Evolutionary conservation across 1,284 basidiomycete species (phyloP).

Genomic region (Pascua sp.): DNA sequence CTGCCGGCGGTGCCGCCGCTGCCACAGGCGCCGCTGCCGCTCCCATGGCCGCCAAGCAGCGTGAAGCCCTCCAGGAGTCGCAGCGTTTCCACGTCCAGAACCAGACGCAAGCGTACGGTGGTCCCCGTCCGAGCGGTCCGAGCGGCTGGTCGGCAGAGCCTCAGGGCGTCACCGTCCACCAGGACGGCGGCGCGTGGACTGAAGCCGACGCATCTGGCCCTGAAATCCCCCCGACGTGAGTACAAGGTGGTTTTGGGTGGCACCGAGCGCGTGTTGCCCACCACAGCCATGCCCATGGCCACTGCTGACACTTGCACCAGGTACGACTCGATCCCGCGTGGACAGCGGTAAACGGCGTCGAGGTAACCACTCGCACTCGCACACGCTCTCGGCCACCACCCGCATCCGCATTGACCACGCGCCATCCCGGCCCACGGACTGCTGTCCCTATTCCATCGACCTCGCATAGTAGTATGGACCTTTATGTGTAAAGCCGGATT

Average conservation of each 20-base stretch:
- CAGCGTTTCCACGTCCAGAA: constrained; percentile 38
- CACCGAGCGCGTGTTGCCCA: too few species aligned
- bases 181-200: constrained; percentile 31
- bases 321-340: constrained; percentile 7
- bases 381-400: neutral
- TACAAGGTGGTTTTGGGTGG: neutral
- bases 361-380: neutral
- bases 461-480: neutral
- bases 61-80: constrained; percentile 40
- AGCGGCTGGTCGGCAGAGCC: constrained; percentile 18
- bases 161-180: constrained; percentile 32
- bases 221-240: constrained; percentile 41
- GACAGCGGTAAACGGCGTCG: too few species aligned
- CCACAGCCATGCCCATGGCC: too few species aligned
- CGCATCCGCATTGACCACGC: neutral
- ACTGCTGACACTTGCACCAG: neutral
- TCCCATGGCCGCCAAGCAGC: constrained; percentile 39
- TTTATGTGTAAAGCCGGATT: too few species aligned
- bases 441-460: neutral
- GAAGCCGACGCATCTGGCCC: constrained; percentile 17
- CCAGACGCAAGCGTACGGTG: constrained; percentile 4
- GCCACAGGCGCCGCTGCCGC: constrained; percentile 9
- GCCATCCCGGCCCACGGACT: too few species aligned
- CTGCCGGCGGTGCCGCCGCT: neutral
- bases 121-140: neutral